Evolutionary conservation across 2,329 filamentous ascomycete species (phyloP), one percentile per base, ranked within the genome.

Genomic region (Ascochyta rabiei): DNA sequence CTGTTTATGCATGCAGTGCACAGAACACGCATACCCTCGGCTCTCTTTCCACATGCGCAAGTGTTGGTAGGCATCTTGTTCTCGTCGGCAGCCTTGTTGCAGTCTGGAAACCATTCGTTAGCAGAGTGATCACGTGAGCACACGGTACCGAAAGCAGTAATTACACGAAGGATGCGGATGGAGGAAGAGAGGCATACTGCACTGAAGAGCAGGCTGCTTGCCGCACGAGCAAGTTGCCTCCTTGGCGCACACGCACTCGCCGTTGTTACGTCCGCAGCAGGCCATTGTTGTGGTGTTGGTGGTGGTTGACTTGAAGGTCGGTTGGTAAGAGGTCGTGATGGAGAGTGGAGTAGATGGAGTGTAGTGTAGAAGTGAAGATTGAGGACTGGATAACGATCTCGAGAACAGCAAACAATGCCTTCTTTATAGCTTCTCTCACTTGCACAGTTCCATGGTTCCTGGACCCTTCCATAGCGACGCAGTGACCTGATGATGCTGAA

Each of bases 211-310:
- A 4, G 87, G 85, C 74, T 95, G 84, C 81, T 96, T 87, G 72
- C 93, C 93, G 75, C 93, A 98, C 15, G 91, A 96, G 85, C 92
- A 96, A 57, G 77, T 85, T 59, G 84, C 83, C 66, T 86, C 82
- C 48, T 80, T 76, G 34, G 82, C 82, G 66, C 83, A 85, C 63
- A 82, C 81, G 67, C 85, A 87, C 68, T 79, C 75, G 66, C 78
- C 79, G 61, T 79, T 78, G 66, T 81, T 79, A 65, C 81, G 82
- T 74, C 82, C 82, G 76, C 85, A 87, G 83, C 85, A 87, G 63
- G 76, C 73, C 78, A 80, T 80, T 44, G 49, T 75, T 68, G 61
- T 61, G 56, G 39, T 53, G 53, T 48, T 60, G 26, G 46, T 57
- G 52, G 48, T 48, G 21, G 28, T 53, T 48, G 54, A 31, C 53